Base-by-base conservation (phyloP, 768 basidiomycete species). In the Tulasnella sp. region DNA sequence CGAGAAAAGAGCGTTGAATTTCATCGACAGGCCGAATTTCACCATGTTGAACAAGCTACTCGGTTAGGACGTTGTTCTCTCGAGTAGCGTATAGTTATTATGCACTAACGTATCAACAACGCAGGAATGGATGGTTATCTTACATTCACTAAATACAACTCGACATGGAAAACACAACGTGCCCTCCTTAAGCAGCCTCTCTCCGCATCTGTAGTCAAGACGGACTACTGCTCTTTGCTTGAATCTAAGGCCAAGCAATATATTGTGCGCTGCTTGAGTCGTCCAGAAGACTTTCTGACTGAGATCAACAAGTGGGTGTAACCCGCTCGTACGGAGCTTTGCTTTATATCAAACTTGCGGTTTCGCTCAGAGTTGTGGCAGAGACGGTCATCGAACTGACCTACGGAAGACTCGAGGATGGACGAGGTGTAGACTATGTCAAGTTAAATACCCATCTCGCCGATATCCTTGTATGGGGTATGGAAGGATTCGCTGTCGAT, bases 21-120 rank as follows among this genome's bases (percentile, higher is more conserved):
- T 74, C 62, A 36, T 41, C 40, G 76, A 73, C n/a, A 73, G 75
- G 17, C 75, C 75, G 17, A 34, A 29, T 6, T 37, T 35, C 32
- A 34, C 36, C 19, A 47, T 47, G 44, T 12, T 47, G 12, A 22
- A 5, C 1, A 8, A 47, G 4, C 44, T 47, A 47, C n/a, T 47
- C 6, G 44, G 44, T 47, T 19, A 47, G 44, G n/a, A n/a, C 19
- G 6, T 1, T 47, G n/a, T 22, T 12, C n/a, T n/a, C 11, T 6
- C 5, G 19, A 2, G 2, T 6, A 2, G 26, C 4, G 2, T 26
- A 12, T n/a, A 9, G 19, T 8, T 5, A 1, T 22, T 8, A 22
- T 47, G 26, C n/a, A 47, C 4, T 44, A 9, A 19, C 7, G 44
- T 22, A 14, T 14, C 8, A 19, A 8, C 9, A 3, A 0, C 12